Percentiles rank a stretch among this genome's conserved stretches.
These are phyloP conservation scores for Candida saitoana DNA, from an alignment of 805 yeast species.

Conservation along the genomic window DNA sequence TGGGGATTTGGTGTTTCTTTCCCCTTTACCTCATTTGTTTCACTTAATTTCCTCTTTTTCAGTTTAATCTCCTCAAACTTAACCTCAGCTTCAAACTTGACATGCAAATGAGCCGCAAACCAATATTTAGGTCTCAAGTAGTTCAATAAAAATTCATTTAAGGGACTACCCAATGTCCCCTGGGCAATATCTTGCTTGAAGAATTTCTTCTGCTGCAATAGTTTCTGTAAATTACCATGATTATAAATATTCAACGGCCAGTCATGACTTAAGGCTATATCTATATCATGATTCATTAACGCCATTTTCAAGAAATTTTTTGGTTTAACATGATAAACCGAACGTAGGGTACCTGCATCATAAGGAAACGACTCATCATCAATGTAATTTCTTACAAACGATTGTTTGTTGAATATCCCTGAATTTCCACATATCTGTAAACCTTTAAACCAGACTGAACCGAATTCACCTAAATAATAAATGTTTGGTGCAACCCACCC, in stretches of 20 bases:
- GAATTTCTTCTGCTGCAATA: conserved; percentile 61
- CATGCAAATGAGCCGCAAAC: conserved; percentile 91
- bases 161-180: conserved; percentile 68
- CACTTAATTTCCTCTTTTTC: conserved; percentile 8
- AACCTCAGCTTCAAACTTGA: conserved; percentile 57
- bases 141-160: conserved; percentile 52
- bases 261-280: conserved; percentile 77
- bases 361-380: conserved; percentile 48
- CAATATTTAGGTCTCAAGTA: conserved; percentile 63
- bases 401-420: conserved; percentile 64
- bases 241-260: conserved; percentile 85
- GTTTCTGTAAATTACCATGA: conserved; percentile 51
- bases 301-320: conserved; percentile 56
- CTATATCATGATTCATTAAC: conserved; percentile 35
- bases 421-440: conserved; percentile 75
- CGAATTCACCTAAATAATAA: conserved; percentile 76
- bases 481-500: conserved; percentile 93
- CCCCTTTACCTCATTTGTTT: conserved; percentile 7
- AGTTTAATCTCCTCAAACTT: conserved; percentile 21
- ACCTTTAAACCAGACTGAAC: conserved; percentile 72
- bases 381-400: conserved; percentile 40
- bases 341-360: conserved; percentile 41
- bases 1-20: conserved; percentile 9
- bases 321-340: conserved; percentile 72
- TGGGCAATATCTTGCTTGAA: conserved; percentile 60